Evolutionary conservation across 306 rosid species (phyloP).

Genomic region (Trifolium subterraneum): DNA sequence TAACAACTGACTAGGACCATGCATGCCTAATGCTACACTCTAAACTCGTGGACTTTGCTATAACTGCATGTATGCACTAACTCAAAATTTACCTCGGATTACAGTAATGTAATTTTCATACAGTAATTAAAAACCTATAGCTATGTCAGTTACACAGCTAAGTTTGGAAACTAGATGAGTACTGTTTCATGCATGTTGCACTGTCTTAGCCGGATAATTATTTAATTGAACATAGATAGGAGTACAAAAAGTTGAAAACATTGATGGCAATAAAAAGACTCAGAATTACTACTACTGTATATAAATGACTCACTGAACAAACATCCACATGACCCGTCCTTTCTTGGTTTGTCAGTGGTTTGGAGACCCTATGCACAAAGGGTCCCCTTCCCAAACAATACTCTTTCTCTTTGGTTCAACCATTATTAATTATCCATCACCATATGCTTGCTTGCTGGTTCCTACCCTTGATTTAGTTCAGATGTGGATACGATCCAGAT

Average conservation of each 20-base stretch:
- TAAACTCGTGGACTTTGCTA: constrained; percentile 26
- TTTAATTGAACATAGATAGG: constrained; percentile 14
- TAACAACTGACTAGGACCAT: constrained; percentile 10
- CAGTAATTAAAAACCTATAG: constrained; percentile 9
- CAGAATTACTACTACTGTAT: constrained; percentile 27
- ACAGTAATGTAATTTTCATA: constrained; percentile 44
- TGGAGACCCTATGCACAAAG: constrained; percentile 46
- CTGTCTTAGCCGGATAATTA: constrained; percentile 29
- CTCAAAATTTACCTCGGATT: constrained; percentile 47
- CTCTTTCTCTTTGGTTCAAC: constrained; percentile 1
- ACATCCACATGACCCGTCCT: constrained; percentile 55
- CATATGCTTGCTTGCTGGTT: background rate
- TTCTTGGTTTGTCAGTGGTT: constrained; percentile 52
- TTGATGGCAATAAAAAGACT: constrained; percentile 33
- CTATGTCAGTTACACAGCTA: constrained; percentile 7
- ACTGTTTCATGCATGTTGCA: constrained; percentile 37
- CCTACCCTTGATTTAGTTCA: too few species aligned
- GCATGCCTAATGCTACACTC: constrained; percentile 28
- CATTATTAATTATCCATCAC: too few species aligned
- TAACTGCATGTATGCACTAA: constrained; percentile 11
- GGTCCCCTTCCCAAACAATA: constrained; percentile 34
- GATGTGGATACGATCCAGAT: too few species aligned
- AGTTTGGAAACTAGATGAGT: constrained; percentile 14
- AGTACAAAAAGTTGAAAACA: constrained; percentile 39
- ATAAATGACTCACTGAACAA: constrained; percentile 33